Base-by-base conservation (phyloP, 208 protist species). In the Zelonia costaricensis region DNA sequence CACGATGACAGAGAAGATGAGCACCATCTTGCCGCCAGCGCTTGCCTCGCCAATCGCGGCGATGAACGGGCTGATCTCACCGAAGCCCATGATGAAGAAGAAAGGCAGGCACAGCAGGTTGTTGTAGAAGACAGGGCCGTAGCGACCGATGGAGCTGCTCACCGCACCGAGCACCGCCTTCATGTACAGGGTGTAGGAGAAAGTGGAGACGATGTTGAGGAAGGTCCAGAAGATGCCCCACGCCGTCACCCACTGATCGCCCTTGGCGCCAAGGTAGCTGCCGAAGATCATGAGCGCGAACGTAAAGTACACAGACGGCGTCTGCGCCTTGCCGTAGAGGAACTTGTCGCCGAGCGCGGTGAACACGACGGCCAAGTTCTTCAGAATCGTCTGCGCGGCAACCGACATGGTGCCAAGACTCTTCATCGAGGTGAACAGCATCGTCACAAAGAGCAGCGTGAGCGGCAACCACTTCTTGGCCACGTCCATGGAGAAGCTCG, bases 111-210 rank as follows among this genome's bases (percentile, higher is more conserved):
- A 93, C 15, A 96, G 68, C 16, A 92, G 58, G 68, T 96, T 96
- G 62, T 92, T 94, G 78, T 92, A 94, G 55, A 93, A 93, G 8
- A 94, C 86, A 13, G 86, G 85, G 16, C 85, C 88, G 73, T 90
- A 94, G 18, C 74, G 71, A 22, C 87, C 88, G 49, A 93, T 88
- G 25, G 65, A 45, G 30, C 65, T 61, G 44, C 84, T 80, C 12
- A 94, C 62, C 10, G 62, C 59, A 10, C 60, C 69, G 12, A 88
- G 66, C 7, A 94, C 65, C 1, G 46, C 47, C 58, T 94, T 94
- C 80, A 96, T 92, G 69, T 91, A 92, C n/a, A 96, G 68, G 42
- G 84, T 91, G 74, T 96, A 96, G 31, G 55, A 58, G 16, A 86
- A 84, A 0, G 91, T 96, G 13, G 69, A 13, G 18, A 70, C 28